Evolutionary conservation across 306 rosid species (phyloP).

Genomic region (Nissolia schottii): DNA sequence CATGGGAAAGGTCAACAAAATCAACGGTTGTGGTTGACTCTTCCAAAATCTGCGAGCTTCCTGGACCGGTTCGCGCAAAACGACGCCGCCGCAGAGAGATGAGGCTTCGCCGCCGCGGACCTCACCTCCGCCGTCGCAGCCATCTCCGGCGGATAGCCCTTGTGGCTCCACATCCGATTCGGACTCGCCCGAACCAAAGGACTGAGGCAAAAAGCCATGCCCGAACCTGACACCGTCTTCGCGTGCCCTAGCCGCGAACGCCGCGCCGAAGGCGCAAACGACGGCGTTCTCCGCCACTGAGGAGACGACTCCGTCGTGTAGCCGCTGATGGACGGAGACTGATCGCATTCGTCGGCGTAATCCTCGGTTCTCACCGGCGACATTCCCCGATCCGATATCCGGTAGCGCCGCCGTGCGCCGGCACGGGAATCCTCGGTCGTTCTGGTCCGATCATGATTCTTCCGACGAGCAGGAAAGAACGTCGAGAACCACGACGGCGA

Average conservation of each 20-base stretch:
- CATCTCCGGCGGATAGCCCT: slow-evolving; percentile 49
- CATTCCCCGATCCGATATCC: slow-evolving; percentile 74
- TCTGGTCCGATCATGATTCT: slow-evolving; percentile 17
- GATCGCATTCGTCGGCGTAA: slow-evolving; percentile 40
- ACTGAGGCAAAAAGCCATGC: slow-evolving; percentile 76
- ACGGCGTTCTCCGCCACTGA: slow-evolving; percentile 59
- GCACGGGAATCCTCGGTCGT: slow-evolving; percentile 9
- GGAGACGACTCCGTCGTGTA: slow-evolving; percentile 57
- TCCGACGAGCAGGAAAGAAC: slow-evolving; percentile 45
- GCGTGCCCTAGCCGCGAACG: slow-evolving; percentile 35
- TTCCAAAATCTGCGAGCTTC: slow-evolving; percentile 85
- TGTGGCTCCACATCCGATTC: slow-evolving; percentile 61
- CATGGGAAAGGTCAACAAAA: slow-evolving; percentile 27
- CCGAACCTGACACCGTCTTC: slow-evolving; percentile 52
- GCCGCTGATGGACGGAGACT: slow-evolving; percentile 54
- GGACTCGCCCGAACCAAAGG: slow-evolving; percentile 89
- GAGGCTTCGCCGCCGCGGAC: slow-evolving; percentile 44
- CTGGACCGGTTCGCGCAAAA: slow-evolving; percentile 77
- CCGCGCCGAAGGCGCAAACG: slow-evolving; percentile 40
- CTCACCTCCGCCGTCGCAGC: slow-evolving; percentile 45
- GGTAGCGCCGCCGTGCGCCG: slow-evolving; percentile 20
- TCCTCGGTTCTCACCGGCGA: slow-evolving; percentile 54
- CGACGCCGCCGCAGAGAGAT: slow-evolving; percentile 57
- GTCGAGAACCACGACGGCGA: slow-evolving; percentile 70
- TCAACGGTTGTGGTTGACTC: slow-evolving; percentile 74